Percentiles rank a stretch among this genome's conserved stretches.
Conservation (phyloP, 2,329 filamentous ascomycete species). For the Aureobasidium pullulans region DNA sequence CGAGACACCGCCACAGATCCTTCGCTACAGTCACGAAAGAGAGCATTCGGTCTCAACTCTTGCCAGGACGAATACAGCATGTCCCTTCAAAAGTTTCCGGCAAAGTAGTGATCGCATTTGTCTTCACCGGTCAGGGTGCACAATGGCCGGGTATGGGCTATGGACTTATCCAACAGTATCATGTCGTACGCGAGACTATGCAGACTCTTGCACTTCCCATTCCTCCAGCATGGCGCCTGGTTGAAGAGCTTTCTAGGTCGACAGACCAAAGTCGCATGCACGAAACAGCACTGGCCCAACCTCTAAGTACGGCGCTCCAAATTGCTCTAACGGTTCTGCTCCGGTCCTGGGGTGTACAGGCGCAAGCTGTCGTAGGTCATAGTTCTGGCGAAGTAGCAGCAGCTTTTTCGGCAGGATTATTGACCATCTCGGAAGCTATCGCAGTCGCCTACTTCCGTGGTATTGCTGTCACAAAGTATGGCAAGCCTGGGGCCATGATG, state of each 20-base stretch:
- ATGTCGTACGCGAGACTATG: conserved; percentile 11
- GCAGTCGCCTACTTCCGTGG: conserved; percentile 22
- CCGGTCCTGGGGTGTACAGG: conserved; percentile 17
- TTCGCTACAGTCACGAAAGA: not conserved
- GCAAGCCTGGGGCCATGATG: conserved; percentile 28
- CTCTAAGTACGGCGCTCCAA: conserved; percentile 49
- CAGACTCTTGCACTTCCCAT: conserved; percentile 10
- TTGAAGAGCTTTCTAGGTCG: conserved; percentile 23
- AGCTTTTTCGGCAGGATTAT: conserved; percentile 21
- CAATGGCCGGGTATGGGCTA: conserved; percentile 27
- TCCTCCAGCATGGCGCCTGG: conserved; percentile 26
- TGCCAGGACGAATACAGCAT: not conserved
- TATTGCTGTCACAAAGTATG: not conserved
- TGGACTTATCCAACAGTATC: not conserved
- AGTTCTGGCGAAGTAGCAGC: conserved; percentile 28
- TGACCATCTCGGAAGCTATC: conserved; percentile 14
- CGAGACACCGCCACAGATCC: not conserved
- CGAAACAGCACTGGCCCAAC: conserved; percentile 34
- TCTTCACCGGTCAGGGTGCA: conserved; percentile 33
- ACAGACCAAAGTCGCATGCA: conserved; percentile 16
- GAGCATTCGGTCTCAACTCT: not conserved
- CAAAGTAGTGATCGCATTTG: not conserved
- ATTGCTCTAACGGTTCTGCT: conserved; percentile 40
- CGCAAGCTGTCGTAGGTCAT: conserved; percentile 24
- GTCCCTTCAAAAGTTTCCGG: not conserved